phyloP scores from a whole-genome alignment of 176 grass and related monocot genomes.

The Microstegium vimineum region DNA sequence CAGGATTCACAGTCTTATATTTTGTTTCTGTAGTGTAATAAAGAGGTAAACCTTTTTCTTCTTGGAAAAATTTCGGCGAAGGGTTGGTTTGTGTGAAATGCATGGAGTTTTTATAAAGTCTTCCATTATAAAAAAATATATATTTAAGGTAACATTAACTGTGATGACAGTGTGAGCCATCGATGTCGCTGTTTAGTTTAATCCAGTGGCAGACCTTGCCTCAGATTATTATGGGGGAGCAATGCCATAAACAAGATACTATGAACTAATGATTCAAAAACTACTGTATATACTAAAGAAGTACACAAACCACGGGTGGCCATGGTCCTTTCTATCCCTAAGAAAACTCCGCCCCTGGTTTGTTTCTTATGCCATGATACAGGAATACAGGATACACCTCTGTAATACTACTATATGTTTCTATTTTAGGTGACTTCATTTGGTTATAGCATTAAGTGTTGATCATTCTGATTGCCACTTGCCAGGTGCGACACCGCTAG shows the following conservation, averaged over 20 bases:
- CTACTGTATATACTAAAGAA: no score
- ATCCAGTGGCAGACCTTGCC: no score
- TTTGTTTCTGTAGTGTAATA: not conserved
- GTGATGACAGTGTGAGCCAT: no score
- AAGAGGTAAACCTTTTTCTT: not conserved
- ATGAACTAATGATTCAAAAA: no score
- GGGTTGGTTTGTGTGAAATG: not conserved
- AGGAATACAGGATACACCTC: not conserved
- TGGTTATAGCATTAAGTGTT: not conserved
- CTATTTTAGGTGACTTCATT: not conserved
- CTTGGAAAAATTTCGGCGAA: not conserved
- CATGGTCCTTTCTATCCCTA: no score
- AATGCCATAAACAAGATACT: no score
- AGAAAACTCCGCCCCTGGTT: no score
- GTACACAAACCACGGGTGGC: no score
- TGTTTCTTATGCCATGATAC: not conserved
- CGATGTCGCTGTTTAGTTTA: no score
- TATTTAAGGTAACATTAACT: no score
- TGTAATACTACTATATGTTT: not conserved
- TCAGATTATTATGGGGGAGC: no score
- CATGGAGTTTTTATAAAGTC: not conserved
- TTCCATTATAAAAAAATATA: no score
- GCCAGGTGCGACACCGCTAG: not conserved
- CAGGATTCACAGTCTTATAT: not conserved
- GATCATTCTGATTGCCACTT: not conserved